Conservation (phyloP, 495 filamentous ascomycete genomes). For the Copromyces sp. region DNA sequence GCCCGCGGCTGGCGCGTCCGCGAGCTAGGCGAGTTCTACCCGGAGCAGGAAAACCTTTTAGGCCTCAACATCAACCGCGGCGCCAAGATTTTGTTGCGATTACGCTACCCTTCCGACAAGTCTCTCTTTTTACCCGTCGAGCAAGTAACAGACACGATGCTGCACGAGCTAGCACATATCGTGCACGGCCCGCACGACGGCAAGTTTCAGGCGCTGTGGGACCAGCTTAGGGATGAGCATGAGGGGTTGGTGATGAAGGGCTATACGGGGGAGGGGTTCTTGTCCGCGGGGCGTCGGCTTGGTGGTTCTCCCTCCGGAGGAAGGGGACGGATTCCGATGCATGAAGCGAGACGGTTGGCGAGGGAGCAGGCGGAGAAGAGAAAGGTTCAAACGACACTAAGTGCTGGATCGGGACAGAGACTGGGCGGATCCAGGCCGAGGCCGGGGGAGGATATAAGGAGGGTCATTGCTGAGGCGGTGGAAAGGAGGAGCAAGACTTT, state of each 20-base stretch:
- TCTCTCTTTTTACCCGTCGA: conserved; percentile 74
- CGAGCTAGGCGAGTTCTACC: conserved; percentile 77
- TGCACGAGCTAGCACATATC: conserved; percentile 93
- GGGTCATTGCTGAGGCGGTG: conserved; percentile 62
- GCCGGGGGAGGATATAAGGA: conserved; percentile 62
- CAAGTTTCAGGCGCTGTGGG: conserved; percentile 76
- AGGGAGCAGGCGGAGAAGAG: conserved; percentile 68
- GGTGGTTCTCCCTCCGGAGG: conserved; percentile 17
- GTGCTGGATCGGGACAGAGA: conserved; percentile 57
- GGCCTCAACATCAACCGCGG: conserved; percentile 69
- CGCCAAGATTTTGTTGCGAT: conserved; percentile 69
- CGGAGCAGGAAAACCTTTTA: conserved; percentile 63
- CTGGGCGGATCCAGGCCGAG: conserved; percentile 56
- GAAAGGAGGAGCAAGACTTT: conserved; percentile 52
- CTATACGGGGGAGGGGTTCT: conserved; percentile 87
- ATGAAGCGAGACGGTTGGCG: conserved; percentile 69
- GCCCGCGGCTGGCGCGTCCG: conserved; percentile 72
- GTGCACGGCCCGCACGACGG: conserved; percentile 72
- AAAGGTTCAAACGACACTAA: conserved; percentile 25
- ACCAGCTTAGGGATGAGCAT: conserved; percentile 79
- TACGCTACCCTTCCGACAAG: conserved; percentile 68
- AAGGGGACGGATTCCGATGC: conserved; percentile 41
- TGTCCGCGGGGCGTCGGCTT: conserved; percentile 61
- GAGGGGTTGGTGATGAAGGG: conserved; percentile 64
- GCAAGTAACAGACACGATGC: conserved; percentile 78